phyloP scores from a whole-genome alignment of 2,329 filamentous ascomycete genomes.

The Dactylellina haptotyla region DNA sequence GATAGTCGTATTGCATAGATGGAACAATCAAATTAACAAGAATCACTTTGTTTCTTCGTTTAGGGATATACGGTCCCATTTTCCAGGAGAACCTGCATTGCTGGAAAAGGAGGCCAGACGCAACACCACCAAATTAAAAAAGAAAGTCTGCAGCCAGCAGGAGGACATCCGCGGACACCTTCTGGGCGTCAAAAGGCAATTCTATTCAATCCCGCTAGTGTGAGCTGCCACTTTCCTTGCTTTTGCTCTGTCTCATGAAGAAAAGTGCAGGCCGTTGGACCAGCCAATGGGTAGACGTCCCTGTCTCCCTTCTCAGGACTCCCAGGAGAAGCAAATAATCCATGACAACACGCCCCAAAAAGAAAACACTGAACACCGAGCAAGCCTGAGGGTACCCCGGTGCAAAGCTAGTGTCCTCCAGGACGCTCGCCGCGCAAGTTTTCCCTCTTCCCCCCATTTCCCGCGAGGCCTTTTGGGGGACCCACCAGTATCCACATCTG shows the following conservation, averaged over 20 bases:
- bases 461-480: constrained; percentile 44
- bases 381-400: constrained; percentile 41
- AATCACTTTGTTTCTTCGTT: constrained; percentile 40
- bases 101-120: constrained; percentile 30
- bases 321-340: constrained; percentile 51
- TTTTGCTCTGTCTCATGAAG: constrained; percentile 29
- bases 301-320: constrained; percentile 28
- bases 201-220: constrained; percentile 26
- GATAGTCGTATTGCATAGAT: constrained; percentile 27
- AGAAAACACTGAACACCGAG: constrained; percentile 40
- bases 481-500: constrained; percentile 35
- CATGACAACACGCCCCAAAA: constrained; percentile 28
- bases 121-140: constrained; percentile 32
- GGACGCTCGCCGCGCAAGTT: constrained; percentile 45
- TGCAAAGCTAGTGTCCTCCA: constrained; percentile 37
- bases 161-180: too few species aligned
- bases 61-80: constrained; percentile 1
- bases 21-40: too few species aligned
- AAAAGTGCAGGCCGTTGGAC: constrained; percentile 45
- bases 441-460: constrained; percentile 48
- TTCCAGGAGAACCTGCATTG: neutral
- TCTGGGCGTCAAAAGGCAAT: neutral
- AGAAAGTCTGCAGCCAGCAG: constrained; percentile 21
- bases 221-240: constrained; percentile 41
- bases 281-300: constrained; percentile 52